Conservation (phyloP, 257 asterid species). For the Salvia splendens region DNA sequence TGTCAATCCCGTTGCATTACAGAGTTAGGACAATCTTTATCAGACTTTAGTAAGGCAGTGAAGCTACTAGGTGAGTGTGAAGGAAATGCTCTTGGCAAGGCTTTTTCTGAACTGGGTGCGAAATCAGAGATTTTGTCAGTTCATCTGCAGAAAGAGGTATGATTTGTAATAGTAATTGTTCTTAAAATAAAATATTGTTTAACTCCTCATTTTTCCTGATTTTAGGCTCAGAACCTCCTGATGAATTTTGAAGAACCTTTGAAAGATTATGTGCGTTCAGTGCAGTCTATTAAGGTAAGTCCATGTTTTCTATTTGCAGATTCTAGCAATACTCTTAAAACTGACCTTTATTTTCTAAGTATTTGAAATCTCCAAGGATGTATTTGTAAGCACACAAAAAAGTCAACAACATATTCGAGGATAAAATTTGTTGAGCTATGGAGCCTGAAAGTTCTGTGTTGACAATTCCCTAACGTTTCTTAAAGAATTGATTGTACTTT, state of each 20-base stretch:
- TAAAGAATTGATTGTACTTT: conserved; percentile 22
- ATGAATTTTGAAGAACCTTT: conserved; percentile 97
- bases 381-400: background rate
- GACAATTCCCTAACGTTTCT: background rate
- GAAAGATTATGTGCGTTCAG: conserved; percentile 94
- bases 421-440: background rate
- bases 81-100: conserved; percentile 82
- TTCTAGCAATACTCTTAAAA: conserved; percentile 2
- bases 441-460: too few relatives aligned
- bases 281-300: conserved; percentile 92
- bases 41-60: conserved; percentile 94
- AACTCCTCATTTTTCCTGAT: conserved; percentile 26
- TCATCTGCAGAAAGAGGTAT: conserved; percentile 86
- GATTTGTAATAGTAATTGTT: conserved; percentile 23
- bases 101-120: conserved; percentile 87
- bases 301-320: conserved; percentile 23
- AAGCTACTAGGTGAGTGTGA: conserved; percentile 83
- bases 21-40: conserved; percentile 91
- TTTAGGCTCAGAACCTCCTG: conserved; percentile 89
- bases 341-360: background rate
- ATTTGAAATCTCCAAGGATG: background rate
- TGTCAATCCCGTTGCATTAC: conserved; percentile 30
- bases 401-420: background rate
- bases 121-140: conserved; percentile 74
- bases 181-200: conserved; percentile 18